Conservation (phyloP, 371 early-diverging fungal species). For the Mucor racemosus region DNA sequence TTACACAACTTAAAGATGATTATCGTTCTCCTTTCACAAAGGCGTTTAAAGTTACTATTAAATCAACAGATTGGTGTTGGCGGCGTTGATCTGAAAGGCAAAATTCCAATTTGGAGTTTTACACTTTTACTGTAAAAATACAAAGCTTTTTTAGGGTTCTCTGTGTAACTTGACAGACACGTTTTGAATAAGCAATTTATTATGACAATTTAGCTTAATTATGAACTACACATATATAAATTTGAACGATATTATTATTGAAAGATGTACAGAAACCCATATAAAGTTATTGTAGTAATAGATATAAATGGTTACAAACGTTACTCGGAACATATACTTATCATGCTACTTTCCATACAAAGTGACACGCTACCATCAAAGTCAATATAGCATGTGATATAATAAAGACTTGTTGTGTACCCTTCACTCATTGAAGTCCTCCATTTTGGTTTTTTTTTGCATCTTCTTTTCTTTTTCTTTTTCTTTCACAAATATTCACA, state of each 20-base stretch:
- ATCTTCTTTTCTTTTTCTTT: not conserved
- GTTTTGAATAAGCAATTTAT: not conserved
- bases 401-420: conserved; percentile 12
- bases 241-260: too few species aligned
- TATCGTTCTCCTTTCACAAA: not conserved
- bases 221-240: too few species aligned
- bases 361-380: conserved; percentile 31
- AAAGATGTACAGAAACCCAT: too few species aligned
- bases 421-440: conserved; percentile 3
- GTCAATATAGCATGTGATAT: conserved; percentile 33
- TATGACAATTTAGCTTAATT: too few species aligned
- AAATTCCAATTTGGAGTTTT: too few species aligned
- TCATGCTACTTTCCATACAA: not conserved
- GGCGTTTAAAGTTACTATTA: not conserved
- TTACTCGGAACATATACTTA: not conserved
- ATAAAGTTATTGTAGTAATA: too few species aligned
- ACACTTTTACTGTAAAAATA: not conserved
- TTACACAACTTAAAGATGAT: too few species aligned
- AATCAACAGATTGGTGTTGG: not conserved
- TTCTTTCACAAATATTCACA: conserved; percentile 2
- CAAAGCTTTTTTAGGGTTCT: not conserved
- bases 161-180: not conserved
- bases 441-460: not conserved
- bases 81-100: not conserved
- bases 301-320: too few species aligned